Conservation (phyloP, 495 filamentous ascomycete genomes). For the Ascobolus immersus region DNA sequence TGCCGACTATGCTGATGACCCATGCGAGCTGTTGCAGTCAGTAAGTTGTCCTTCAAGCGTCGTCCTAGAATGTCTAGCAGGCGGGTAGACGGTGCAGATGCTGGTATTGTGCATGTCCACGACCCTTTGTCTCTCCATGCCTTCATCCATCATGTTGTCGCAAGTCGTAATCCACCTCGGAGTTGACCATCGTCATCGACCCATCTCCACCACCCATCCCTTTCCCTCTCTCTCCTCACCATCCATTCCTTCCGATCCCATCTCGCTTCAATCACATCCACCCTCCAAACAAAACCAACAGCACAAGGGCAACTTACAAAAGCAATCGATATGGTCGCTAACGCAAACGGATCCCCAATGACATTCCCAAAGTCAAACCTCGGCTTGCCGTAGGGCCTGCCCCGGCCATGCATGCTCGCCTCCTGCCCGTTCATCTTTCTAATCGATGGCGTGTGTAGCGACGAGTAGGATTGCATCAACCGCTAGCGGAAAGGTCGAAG, state of each 20-base stretch:
- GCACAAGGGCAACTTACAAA: slow-evolving; percentile 32
- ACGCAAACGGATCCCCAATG: slow-evolving; percentile 83
- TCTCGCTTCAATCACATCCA: background rate
- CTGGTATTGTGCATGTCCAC: background rate
- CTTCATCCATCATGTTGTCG: background rate
- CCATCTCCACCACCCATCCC: too few relatives aligned
- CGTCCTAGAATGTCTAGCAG: background rate
- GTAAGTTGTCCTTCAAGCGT: background rate
- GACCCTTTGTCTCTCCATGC: background rate
- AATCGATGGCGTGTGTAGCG: slow-evolving; percentile 45
- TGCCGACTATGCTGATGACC: slow-evolving; percentile 72
- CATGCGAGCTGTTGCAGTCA: slow-evolving; percentile 51
- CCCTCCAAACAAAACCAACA: background rate
- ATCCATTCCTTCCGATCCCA: slow-evolving; percentile 2
- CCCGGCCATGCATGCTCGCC: slow-evolving; percentile 20
- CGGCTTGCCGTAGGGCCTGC: slow-evolving; percentile 24
- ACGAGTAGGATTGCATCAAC: slow-evolving; percentile 47
- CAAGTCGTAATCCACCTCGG: too few relatives aligned
- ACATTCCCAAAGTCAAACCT: slow-evolving; percentile 64
- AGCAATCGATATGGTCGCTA: slow-evolving; percentile 80
- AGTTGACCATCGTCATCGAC: too few relatives aligned
- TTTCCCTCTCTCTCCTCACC: too few relatives aligned
- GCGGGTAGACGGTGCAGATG: background rate
- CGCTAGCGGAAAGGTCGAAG: too few relatives aligned
- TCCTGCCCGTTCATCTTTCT: slow-evolving; percentile 50